A percentile compares a stretch with the other conserved stretches of the same genome.
phyloP scores from a whole-genome alignment of 257 asterid genomes.

The Salvia rosmarinus region DNA sequence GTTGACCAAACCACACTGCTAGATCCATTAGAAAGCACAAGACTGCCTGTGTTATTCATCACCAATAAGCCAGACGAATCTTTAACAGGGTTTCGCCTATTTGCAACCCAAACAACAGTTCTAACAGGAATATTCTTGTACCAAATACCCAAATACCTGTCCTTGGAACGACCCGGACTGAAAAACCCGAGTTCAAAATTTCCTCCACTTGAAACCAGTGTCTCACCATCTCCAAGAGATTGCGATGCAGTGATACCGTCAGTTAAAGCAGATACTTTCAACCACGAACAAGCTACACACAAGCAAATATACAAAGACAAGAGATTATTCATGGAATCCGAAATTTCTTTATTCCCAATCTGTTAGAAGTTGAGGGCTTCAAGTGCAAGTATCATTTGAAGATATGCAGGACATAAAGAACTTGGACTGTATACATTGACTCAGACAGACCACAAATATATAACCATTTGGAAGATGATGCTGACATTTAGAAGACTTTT shows the following conservation, averaged over 20 bases:
- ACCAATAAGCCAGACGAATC: constrained; percentile 39
- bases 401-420: neutral
- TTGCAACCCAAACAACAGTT: constrained; percentile 56
- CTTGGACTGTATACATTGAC: neutral
- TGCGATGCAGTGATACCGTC: neutral
- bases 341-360: neutral
- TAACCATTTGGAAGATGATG: neutral
- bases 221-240: constrained; percentile 23
- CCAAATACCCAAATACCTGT: constrained; percentile 48
- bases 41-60: constrained; percentile 31
- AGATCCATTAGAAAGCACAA: constrained; percentile 31
- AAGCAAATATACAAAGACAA: constrained; percentile 23
- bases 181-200: constrained; percentile 48
- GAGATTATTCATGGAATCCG: constrained; percentile 25
- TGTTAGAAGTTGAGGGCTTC: constrained; percentile 14
- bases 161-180: constrained; percentile 40
- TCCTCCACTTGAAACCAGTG: constrained; percentile 42
- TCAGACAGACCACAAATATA: neutral
- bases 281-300: constrained; percentile 18
- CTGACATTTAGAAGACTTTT: constrained; percentile 4
- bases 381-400: neutral
- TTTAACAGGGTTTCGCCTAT: constrained; percentile 38
- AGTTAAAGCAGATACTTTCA: constrained; percentile 24
- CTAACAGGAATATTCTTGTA: constrained; percentile 46
- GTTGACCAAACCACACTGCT: constrained; percentile 36